Conservation (phyloP, 177 flowering plant species). For the Vitis hybrid region DNA sequence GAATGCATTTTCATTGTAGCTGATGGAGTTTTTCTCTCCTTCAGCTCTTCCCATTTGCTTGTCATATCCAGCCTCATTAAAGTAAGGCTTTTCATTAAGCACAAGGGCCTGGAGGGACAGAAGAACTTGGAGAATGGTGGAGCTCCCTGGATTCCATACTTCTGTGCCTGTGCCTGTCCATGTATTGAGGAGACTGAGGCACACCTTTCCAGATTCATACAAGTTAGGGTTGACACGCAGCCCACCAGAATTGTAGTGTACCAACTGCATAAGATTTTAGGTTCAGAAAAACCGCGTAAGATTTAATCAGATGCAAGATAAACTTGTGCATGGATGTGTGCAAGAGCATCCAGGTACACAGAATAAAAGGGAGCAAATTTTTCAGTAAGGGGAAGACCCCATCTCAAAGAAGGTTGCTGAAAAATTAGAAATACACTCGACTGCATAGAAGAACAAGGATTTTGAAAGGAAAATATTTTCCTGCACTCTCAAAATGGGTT, state of each 20-base stretch:
- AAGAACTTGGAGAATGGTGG: constrained; percentile 85
- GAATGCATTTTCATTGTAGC: constrained; percentile 91
- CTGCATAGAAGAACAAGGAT: not conserved
- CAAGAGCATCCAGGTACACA: not conserved
- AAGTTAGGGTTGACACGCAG: constrained; percentile 88
- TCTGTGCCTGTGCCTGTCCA: constrained; percentile 81
- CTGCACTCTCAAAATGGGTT: not conserved
- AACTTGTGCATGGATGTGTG: no score
- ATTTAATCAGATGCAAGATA: not conserved
- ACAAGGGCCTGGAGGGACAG: constrained; percentile 92
- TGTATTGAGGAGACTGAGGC: constrained; percentile 91
- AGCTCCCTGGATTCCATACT: constrained; percentile 76
- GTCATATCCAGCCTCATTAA: constrained; percentile 97
- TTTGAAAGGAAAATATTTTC: not conserved
- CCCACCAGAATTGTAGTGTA: constrained; percentile 86
- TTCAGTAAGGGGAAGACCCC: not conserved
- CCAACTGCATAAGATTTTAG: constrained; percentile 55
- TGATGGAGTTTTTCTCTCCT: constrained; percentile 85
- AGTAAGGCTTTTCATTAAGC: constrained; percentile 87
- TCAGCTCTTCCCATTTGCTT: constrained; percentile 71
- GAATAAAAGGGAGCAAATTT: not conserved
- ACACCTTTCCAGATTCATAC: constrained; percentile 91
- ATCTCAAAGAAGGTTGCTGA: not conserved
- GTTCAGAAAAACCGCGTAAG: not conserved
- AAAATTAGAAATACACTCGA: not conserved